phyloP scores from a whole-genome alignment of 2,329 filamentous ascomycete genomes.

The Acephala macrosclerotiorum region DNA sequence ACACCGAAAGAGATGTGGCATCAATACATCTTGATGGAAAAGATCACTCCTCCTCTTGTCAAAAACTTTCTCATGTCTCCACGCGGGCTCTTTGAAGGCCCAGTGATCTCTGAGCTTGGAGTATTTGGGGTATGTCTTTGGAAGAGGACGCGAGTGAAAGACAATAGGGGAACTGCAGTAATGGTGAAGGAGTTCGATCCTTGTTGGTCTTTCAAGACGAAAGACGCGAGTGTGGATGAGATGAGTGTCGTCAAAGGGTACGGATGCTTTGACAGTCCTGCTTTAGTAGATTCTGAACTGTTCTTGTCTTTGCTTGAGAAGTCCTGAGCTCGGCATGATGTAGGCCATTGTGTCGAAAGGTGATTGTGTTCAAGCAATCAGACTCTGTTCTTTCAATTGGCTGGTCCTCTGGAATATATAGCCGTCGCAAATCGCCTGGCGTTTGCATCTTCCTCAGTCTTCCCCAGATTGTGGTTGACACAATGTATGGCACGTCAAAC shows the following conservation, averaged over 20 bases:
- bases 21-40: constrained; percentile 50
- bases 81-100: constrained; percentile 44
- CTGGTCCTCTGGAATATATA: no score
- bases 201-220: constrained; percentile 54
- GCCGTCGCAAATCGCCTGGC: no score
- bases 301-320: constrained; percentile 12
- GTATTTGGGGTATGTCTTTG: constrained; percentile 51
- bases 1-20: constrained; percentile 42
- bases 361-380: no score
- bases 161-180: constrained; percentile 1
- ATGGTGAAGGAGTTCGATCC: constrained; percentile 32
- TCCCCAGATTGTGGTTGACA: no score
- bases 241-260: constrained; percentile 57
- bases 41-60: constrained; percentile 45
- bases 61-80: constrained; percentile 46
- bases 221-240: constrained; percentile 48
- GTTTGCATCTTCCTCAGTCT: no score
- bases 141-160: constrained; percentile 28
- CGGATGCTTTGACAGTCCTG: constrained; percentile 54
- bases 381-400: no score
- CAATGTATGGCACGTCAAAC: no score
- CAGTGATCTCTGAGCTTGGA: constrained; percentile 52
- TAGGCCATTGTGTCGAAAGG: no score
- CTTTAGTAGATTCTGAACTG: constrained; percentile 34
- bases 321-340: not conserved